A percentile compares a stretch with the other conserved stretches of the same genome.
Conservation (phyloP, 495 filamentous ascomycete genomes). For the Glonium stellatum region DNA sequence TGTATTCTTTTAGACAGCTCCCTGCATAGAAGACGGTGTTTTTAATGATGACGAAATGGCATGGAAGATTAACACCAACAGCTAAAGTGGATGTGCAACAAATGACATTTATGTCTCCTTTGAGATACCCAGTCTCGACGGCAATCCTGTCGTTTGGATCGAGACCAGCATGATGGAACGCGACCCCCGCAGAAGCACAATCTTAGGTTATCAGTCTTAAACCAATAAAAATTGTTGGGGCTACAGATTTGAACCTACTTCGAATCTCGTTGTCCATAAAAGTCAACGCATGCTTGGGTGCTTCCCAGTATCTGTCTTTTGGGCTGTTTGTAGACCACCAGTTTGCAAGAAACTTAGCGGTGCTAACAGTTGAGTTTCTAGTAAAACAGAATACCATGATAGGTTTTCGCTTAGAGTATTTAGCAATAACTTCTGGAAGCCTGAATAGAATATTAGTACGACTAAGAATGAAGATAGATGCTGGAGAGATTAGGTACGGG, state of each 20-base stretch:
- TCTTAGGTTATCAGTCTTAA: constrained; percentile 34
- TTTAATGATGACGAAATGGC: constrained; percentile 89
- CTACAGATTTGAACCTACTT: constrained; percentile 32
- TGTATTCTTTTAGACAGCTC: constrained; percentile 62
- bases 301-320: constrained; percentile 59
- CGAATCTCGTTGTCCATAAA: constrained; percentile 60
- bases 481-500: no score
- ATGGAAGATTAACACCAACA: constrained; percentile 89
- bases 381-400: constrained; percentile 93
- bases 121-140: constrained; percentile 66
- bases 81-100: constrained; percentile 94
- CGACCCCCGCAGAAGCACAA: constrained; percentile 63
- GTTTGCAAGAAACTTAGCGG: constrained; percentile 65
- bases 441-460: constrained; percentile 30
- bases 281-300: constrained; percentile 48
- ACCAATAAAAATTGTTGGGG: no score
- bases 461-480: neutral
- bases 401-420: constrained; percentile 71
- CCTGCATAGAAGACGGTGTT: constrained; percentile 71
- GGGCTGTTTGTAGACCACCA: constrained; percentile 54
- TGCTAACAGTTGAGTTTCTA: constrained; percentile 65
- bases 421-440: constrained; percentile 66
- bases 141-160: constrained; percentile 60
- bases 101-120: constrained; percentile 75
- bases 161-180: constrained; percentile 90